A percentile compares a stretch with the other conserved stretches of the same genome.
Evolutionary conservation across 768 basidiomycete species (phyloP).

Genomic region (Mycena sanguinolenta): DNA sequence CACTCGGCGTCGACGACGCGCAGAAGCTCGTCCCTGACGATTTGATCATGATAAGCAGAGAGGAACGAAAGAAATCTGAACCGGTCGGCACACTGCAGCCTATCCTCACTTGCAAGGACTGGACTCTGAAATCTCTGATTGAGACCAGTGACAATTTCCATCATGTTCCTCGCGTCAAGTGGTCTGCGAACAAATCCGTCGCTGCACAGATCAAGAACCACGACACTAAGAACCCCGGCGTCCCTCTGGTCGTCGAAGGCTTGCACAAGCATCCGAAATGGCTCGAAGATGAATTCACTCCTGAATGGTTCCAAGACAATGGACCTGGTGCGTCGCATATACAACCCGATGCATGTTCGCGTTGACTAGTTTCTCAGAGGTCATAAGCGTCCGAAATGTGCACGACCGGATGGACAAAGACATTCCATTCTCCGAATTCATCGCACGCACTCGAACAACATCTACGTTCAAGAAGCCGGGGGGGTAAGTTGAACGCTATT

Average conservation of each 20-base stretch:
- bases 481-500: conserved; percentile 49
- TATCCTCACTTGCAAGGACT: conserved; percentile 58
- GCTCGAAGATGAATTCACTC: conserved; percentile 66
- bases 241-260: conserved; percentile 74
- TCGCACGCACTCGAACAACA: conserved; percentile 56
- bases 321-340: conserved; percentile 42
- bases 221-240: conserved; percentile 58
- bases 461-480: conserved; percentile 51
- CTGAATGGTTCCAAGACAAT: conserved; percentile 65
- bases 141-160: conserved; percentile 56
- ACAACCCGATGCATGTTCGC: neutral
- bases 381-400: conserved; percentile 72
- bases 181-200: conserved; percentile 44
- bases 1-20: neutral
- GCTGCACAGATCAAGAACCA: conserved; percentile 53
- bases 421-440: conserved; percentile 67
- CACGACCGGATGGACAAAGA: conserved; percentile 66
- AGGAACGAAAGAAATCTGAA: neutral
- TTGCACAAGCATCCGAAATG: conserved; percentile 70
- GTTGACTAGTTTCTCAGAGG: conserved; percentile 51
- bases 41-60: conserved; percentile 20
- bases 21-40: conserved; percentile 1
- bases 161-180: conserved; percentile 54
- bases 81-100: conserved; percentile 21
- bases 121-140: conserved; percentile 63